Base-by-base conservation (phyloP, 805 yeast species). In the Spathaspora passalidarum region DNA sequence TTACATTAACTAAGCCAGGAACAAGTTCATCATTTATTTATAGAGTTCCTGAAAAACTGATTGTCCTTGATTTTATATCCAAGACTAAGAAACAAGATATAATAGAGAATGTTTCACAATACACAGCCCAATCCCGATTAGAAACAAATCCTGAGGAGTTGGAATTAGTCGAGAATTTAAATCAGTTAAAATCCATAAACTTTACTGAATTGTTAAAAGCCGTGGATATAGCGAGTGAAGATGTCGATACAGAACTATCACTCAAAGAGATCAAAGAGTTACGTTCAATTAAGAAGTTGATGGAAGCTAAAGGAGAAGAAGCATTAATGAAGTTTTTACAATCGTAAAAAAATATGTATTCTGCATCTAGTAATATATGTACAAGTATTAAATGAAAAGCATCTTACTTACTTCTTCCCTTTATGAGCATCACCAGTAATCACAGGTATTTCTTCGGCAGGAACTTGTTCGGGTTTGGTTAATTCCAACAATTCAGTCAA, bases 301-400 rank as follows among this genome's bases (percentile, higher is more conserved):
- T 91, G 62, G 75, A 79, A 51, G 49, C 78, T 36, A 90, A 86
- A 61, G 96, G 96, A 1, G 76, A 78, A 53, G 88, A 81, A 4
- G 76, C 78, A 40, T 62, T 90, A 38, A 43, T 88, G 51, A 63
- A 77, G 38, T 85, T 88, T 59, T 70, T 89, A 46, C 67, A 67
- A 46, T 51, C 61, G 26, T 51, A 47, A 16, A 17, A 5, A 10
- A 16, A 11, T n/a, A n/a, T 34, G 37, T 40, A 43, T 43, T 25
- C n/a, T n/a, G n/a, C 13, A 42, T n/a, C 13, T 22, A 22, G 14
- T 29, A 26, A n/a, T 40, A 37, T 48, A 48, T 48, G 43, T 48
- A 48, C 50, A 48, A 40, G 50, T 38, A 39, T 8, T 22, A 29
- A 6, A 22, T 17, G 14, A 7, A 4, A 36, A 6, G 4, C 6